These are phyloP conservation scores for Mortierella sp. DNA, from an alignment of 371 early-diverging fungal species.

Conservation along the genomic window DNA sequence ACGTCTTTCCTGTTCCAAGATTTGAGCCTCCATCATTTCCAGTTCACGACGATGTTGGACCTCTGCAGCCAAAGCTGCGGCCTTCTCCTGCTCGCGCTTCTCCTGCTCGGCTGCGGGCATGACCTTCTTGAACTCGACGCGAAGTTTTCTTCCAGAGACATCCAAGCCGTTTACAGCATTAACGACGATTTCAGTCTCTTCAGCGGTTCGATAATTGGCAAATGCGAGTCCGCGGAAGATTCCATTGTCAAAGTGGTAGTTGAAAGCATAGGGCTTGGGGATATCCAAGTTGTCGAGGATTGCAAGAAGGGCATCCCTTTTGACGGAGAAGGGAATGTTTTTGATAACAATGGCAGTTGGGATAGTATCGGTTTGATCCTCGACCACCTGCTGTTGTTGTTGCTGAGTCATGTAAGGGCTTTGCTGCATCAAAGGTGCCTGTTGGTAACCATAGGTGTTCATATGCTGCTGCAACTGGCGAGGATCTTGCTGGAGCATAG, in stretches of 20 bases:
- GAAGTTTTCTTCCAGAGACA: slow-evolving; percentile 80
- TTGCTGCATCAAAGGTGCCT: slow-evolving; percentile 44
- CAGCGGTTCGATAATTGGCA: slow-evolving; percentile 83
- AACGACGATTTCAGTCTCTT: slow-evolving; percentile 80
- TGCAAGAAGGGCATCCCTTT: slow-evolving; percentile 78
- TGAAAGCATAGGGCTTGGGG: slow-evolving; percentile 84
- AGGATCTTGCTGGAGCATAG: slow-evolving; percentile 44
- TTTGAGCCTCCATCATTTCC: slow-evolving; percentile 54
- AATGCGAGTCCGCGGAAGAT: slow-evolving; percentile 87
- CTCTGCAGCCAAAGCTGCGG: slow-evolving; percentile 50
- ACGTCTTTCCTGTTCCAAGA: slow-evolving; percentile 60
- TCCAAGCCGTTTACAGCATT: slow-evolving; percentile 77
- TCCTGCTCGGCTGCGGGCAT: slow-evolving; percentile 66
- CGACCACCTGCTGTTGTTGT: slow-evolving; percentile 23
- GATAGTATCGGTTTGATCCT: slow-evolving; percentile 64
- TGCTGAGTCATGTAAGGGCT: slow-evolving; percentile 30
- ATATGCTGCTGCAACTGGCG: slow-evolving; percentile 37
- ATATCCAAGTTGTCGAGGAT: slow-evolving; percentile 75
- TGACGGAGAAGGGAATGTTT: slow-evolving; percentile 85
- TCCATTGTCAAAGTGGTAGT: slow-evolving; percentile 86
- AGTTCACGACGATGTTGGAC: slow-evolving; percentile 47
- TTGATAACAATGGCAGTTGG: slow-evolving; percentile 87
- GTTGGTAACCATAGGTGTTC: slow-evolving; percentile 28
- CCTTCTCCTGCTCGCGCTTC: slow-evolving; percentile 61
- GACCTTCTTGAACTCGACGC: slow-evolving; percentile 86